Evolutionary conservation across 108 stramenopile genomes (phyloP), one percentile per base, ranked within the genome.

Genomic region (Skeletonema menzelii): DNA sequence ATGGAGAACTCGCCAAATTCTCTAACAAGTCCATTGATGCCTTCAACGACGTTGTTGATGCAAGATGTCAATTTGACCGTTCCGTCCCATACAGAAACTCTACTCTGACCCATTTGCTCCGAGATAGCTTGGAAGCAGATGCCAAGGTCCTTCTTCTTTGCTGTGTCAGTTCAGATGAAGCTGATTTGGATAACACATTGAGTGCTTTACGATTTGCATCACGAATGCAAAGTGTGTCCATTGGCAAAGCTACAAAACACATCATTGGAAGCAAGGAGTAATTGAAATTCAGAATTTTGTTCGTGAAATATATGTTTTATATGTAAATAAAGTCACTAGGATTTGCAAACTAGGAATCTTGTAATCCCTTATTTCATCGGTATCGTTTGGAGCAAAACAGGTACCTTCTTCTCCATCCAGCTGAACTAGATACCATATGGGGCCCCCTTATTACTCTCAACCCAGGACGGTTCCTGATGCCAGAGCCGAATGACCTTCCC

Each of bases 201-300:
- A 86, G 57, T 84, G 85, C 89, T 76, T 86, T 72, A 42, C 89
- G 67, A 30, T 94, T 75, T 88, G 88, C 85, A 60, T 84, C 27
- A 28, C 75, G 44, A 70, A 87, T 72, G 79, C 82, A 75, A 65
- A 79, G 64, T 62, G 83, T 94, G 49, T 70, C 77, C 1, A 80
- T 94, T 47, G 93, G 93, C n/a, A 91, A 90, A 65, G 90, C 93
- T 8, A 94, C 93, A 28, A 90, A 88, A 47, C 90, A 91, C 56
- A 68, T 80, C 55, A 65, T 71, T 55, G 77, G 77, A 42, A 78
- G 70, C 37, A 78, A 78, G 40, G 77, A 78, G 42, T 78, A 65
- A 53, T 1, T 10, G 8, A 22, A 1, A 5, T 53, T 8, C 49
- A 5, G 49, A 20, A 53, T 53, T 53, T 20, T 24, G 49, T 10